phyloP scores from a whole-genome alignment of 129 eudicot genomes.

The Artemisia argyi region DNA sequence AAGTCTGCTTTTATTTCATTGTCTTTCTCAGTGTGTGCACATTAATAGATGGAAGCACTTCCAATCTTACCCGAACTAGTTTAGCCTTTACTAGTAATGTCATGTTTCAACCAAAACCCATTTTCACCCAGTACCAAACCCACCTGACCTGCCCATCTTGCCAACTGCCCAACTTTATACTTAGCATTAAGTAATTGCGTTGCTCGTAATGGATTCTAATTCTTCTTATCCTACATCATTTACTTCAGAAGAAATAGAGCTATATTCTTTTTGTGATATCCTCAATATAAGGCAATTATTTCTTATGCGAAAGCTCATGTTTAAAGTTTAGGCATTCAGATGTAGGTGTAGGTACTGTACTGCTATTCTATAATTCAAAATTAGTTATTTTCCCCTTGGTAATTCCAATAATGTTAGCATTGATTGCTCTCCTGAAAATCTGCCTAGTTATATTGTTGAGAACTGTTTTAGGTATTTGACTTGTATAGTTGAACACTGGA shows the following conservation, averaged over 20 bases:
- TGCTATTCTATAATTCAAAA: neutral
- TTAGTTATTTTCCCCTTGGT: neutral
- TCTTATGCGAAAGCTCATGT: neutral
- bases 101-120: too few relatives aligned
- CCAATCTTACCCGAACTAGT: too few relatives aligned
- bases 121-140: too few relatives aligned
- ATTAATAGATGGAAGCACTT: neutral
- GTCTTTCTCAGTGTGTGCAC: neutral
- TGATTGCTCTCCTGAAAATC: neutral
- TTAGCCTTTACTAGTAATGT: too few relatives aligned
- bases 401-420: neutral
- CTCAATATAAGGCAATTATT: neutral
- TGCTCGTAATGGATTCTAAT: neutral
- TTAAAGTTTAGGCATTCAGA: neutral
- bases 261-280: conserved; percentile 9
- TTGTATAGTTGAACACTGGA: neutral
- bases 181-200: conserved; percentile 1
- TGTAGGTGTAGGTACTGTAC: neutral
- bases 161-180: too few relatives aligned
- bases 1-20: neutral
- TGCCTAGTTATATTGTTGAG: neutral
- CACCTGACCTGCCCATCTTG: too few relatives aligned
- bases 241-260: conserved; percentile 6
- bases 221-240: neutral
- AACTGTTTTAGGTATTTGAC: neutral